Percentiles rank a stretch among this genome's conserved stretches.
These are phyloP conservation scores for Septoria petroselini DNA, from an alignment of 2,329 filamentous ascomycete genomes.

Conservation along the genomic window DNA sequence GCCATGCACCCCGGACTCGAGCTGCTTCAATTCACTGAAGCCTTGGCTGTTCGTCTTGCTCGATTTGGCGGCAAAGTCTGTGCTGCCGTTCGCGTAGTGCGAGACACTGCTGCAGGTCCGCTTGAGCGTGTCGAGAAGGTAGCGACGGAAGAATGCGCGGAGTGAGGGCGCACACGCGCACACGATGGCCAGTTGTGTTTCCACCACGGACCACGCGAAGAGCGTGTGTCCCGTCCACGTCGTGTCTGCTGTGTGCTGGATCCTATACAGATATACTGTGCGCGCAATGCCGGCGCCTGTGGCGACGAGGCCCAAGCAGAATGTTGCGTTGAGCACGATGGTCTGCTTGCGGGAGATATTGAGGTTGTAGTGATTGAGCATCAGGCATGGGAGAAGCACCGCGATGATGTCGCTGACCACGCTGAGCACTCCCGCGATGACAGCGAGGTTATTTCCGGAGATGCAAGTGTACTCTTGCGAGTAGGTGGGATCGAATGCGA, in stretches of 20 bases:
- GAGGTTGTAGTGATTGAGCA: constrained; percentile 27
- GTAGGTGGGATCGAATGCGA: constrained; percentile 19
- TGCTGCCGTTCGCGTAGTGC: constrained; percentile 15
- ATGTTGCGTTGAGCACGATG: constrained; percentile 29
- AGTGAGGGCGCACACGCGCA: constrained; percentile 34
- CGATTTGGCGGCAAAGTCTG: neutral
- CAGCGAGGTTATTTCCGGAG: constrained; percentile 10
- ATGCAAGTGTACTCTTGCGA: constrained; percentile 22
- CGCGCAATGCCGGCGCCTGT: constrained; percentile 29
- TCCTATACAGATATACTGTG: constrained; percentile 27
- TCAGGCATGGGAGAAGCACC: constrained; percentile 28
- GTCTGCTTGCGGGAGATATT: constrained; percentile 26
- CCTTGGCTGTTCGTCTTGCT: constrained; percentile 1
- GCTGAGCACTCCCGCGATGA: constrained; percentile 22
- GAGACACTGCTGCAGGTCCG: constrained; percentile 19
- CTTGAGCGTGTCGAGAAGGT: constrained; percentile 26
- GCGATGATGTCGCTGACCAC: constrained; percentile 30
- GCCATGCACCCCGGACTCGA: constrained; percentile 19
- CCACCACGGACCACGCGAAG: constrained; percentile 32
- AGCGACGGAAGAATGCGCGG: constrained; percentile 33
- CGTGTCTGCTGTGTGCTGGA: constrained; percentile 25
- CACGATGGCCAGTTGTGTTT: constrained; percentile 35
- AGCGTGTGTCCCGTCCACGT: constrained; percentile 31
- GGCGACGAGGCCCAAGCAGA: constrained; percentile 28
- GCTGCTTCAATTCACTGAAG: constrained; percentile 15